Base-by-base conservation (phyloP, 1,139 yeast genomes). In the Hanseniaspora gamundiae region DNA sequence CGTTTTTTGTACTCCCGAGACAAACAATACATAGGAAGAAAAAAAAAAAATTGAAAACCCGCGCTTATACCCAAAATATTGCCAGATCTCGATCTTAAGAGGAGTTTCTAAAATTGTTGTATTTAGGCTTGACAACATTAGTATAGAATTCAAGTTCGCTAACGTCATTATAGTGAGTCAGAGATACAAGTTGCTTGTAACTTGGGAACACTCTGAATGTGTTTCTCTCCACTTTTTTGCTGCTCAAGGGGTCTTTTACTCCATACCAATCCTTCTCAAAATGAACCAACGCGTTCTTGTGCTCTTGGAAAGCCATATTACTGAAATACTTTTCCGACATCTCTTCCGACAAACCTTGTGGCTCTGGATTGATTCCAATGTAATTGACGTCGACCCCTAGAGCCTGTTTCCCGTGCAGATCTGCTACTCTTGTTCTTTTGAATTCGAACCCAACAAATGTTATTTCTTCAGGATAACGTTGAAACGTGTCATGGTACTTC, bases 371-470 rank as follows among this genome's bases (percentile, higher is more conserved):
- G 46, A 76, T 69, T 0, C 91, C 86, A 31, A 78, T 58, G 55
- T 80, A 84, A 2, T 62, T 17, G 11, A 36, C 8, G 20, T 36
- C 24, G 13, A 33, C 9, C 19, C 36, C 36, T 4, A 33, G 24
- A 33, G 36, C 36, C 21, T 33, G n/a, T 39, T 1, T 73, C 69
- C 49, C 67, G 61, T 85, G 95, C 35, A 68, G 60, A 0, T 70
- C 55, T 11, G 72, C 45, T 54, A 83, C 84, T 43, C 95, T 64
- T 16, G 60, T 56, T 43, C 74, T 61, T 54, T 85, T 85, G 61
- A 85, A 85, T 42, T 76, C 86, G 57, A 82, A 82, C 2, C 94
- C 94, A 6, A 78, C 72, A 5, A 85, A 68, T 0, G 77, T 72
- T 2, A 83, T 65, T 2, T 52, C 53, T 1, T 55, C 44, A 0